Percentiles rank a stretch among this genome's conserved stretches.
phyloP scores from a whole-genome alignment of 2,329 filamentous ascomycete species.

The Cercospora sojina region DNA sequence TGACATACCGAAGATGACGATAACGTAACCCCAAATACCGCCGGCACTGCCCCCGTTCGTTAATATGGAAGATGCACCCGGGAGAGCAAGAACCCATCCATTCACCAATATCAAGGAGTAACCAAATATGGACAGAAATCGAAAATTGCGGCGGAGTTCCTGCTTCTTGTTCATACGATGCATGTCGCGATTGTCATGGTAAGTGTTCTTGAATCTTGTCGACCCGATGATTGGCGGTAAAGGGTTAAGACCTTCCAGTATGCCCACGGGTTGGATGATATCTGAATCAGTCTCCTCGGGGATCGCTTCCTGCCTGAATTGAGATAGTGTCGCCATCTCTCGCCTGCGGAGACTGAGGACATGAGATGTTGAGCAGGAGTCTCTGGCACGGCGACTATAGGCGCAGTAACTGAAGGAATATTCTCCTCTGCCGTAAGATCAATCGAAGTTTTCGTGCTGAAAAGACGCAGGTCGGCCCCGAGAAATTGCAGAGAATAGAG shows the following conservation, averaged over 20 bases:
- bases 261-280: background rate
- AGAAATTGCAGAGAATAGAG: background rate
- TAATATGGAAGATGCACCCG: constrained; percentile 16
- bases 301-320: background rate
- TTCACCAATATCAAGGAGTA: constrained; percentile 33
- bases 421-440: background rate
- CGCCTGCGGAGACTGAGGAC: background rate
- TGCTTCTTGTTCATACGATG: constrained; percentile 25
- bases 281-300: background rate
- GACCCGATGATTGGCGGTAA: background rate
- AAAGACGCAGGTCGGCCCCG: background rate
- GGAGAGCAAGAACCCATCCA: constrained; percentile 31
- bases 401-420: background rate
- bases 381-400: background rate
- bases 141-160: constrained; percentile 23
- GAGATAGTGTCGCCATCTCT: background rate
- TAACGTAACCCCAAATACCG: constrained; percentile 26
- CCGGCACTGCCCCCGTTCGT: constrained; percentile 26
- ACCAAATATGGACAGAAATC: constrained; percentile 31
- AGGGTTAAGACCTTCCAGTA: background rate
- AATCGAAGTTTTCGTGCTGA: background rate
- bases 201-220: constrained; percentile 4
- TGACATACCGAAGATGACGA: constrained; percentile 13
- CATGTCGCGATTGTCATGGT: constrained; percentile 24
- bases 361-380: background rate